Conservation (phyloP, 2,329 filamentous ascomycete species). For the Cladosporium sp. region DNA sequence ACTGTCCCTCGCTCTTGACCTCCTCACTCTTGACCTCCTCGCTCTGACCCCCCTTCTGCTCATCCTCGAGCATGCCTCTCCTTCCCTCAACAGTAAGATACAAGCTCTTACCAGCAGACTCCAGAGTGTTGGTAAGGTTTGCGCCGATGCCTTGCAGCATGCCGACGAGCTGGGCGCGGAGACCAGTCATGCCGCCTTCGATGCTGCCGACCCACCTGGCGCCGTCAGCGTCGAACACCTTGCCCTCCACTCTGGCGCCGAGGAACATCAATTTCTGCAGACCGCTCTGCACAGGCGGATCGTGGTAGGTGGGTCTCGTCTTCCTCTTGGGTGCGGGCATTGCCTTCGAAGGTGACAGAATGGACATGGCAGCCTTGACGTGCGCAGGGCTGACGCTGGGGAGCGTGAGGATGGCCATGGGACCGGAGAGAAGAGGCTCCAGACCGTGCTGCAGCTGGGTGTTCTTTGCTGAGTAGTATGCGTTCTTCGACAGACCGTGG, state of each 20-base stretch:
- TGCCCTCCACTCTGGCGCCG: constrained; percentile 81
- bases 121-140: constrained; percentile 71
- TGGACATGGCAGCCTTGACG: constrained; percentile 72
- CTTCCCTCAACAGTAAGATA: constrained; percentile 86
- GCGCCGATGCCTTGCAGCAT: constrained; percentile 78
- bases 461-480: constrained; percentile 47
- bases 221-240: constrained; percentile 73
- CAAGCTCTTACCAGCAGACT: constrained; percentile 73
- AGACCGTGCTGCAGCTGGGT: constrained; percentile 58
- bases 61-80: constrained; percentile 75
- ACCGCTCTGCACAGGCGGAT: constrained; percentile 71
- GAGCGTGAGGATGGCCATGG: constrained; percentile 74
- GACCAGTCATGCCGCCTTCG: constrained; percentile 71
- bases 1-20: neutral
- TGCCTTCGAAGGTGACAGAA: constrained; percentile 67
- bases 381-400: constrained; percentile 80
- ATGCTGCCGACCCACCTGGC: constrained; percentile 71
- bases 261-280: constrained; percentile 83
- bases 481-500: constrained; percentile 57
- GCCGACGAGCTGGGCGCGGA: constrained; percentile 75
- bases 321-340: constrained; percentile 77
- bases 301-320: constrained; percentile 76
- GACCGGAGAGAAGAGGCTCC: constrained; percentile 73
- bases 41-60: constrained; percentile 36
- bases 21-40: neutral